Evolutionary conservation across 441 rosid genomes (phyloP).

Genomic region (Metrosideros polymorpha): DNA sequence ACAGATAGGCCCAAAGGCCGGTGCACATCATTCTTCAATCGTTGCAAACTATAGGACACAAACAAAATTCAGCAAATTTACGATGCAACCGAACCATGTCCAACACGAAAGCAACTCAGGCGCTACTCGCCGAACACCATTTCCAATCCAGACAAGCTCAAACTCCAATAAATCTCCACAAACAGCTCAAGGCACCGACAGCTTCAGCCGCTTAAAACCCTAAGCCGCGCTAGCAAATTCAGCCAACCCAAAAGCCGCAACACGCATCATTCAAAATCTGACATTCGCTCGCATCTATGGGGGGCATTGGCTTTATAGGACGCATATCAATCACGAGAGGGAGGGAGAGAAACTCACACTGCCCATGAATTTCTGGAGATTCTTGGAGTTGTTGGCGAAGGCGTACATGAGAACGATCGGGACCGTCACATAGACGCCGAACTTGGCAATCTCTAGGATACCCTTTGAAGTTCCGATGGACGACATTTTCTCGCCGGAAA

Average conservation of each 20-base stretch:
- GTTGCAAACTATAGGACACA: background rate
- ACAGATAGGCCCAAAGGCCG: no score
- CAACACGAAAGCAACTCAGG: background rate
- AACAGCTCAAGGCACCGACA: background rate
- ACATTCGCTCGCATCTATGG: no score
- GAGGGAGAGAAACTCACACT: constrained; percentile 24
- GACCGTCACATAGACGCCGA: constrained; percentile 58
- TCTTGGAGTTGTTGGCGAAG: constrained; percentile 77
- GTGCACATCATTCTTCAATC: background rate
- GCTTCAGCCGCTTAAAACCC: background rate
- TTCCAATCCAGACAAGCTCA: background rate
- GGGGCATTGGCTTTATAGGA: background rate
- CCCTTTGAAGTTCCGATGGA: constrained; percentile 68
- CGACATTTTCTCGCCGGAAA: constrained; percentile 31
- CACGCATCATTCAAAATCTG: background rate
- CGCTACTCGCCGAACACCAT: background rate
- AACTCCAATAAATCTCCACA: background rate
- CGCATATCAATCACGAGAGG: background rate
- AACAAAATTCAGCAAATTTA: background rate
- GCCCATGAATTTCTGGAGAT: constrained; percentile 79
- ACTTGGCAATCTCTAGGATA: constrained; percentile 70
- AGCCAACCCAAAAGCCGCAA: background rate
- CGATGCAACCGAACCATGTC: background rate
- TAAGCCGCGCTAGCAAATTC: background rate
- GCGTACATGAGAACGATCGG: constrained; percentile 74